Evolutionary conservation across 164 flowering plant genomes (phyloP).

Genomic region (Berberis vulgaris): DNA sequence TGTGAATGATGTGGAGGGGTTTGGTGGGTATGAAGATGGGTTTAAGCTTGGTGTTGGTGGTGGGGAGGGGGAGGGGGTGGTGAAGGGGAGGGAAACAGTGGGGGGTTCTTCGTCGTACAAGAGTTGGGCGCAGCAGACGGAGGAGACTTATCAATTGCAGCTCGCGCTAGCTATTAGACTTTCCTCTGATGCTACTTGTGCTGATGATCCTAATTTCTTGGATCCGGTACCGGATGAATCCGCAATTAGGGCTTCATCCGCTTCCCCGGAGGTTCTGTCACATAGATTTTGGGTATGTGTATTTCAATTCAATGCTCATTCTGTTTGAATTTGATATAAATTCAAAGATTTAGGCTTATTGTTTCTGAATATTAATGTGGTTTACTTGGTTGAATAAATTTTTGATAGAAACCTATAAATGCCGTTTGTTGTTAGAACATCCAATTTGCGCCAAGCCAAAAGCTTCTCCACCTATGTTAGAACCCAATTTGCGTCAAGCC

Average conservation of each 20-base stretch:
- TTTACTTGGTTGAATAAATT: no score
- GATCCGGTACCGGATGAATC: slow-evolving; percentile 66
- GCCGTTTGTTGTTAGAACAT: no score
- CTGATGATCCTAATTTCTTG: slow-evolving; percentile 91
- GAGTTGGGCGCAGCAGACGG: slow-evolving; percentile 99
- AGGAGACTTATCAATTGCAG: slow-evolving; percentile 96
- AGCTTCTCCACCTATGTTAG: no score
- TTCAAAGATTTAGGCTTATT: no score
- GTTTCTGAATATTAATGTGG: no score
- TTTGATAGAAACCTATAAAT: no score
- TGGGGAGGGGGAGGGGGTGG: slow-evolving; percentile 11
- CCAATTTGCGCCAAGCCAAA: no score
- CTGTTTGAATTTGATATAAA: background rate
- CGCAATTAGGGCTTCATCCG: slow-evolving; percentile 21
- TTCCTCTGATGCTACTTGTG: slow-evolving; percentile 78
- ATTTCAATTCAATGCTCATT: background rate
- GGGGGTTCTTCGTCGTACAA: slow-evolving; percentile 32
- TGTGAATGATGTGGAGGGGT: slow-evolving; percentile 35
- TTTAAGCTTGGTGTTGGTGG: slow-evolving; percentile 23
- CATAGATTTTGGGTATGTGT: slow-evolving; percentile 88
- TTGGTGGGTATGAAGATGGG: slow-evolving; percentile 22
- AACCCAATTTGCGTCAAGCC: no score
- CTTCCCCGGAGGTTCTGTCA: slow-evolving; percentile 55
- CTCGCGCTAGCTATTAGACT: slow-evolving; percentile 79
- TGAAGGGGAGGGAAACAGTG: slow-evolving; percentile 14